Evolutionary conservation across 176 grass and related monocot genomes (phyloP), one percentile per base, ranked within the genome.

Genomic region (Eleusine coracana): DNA sequence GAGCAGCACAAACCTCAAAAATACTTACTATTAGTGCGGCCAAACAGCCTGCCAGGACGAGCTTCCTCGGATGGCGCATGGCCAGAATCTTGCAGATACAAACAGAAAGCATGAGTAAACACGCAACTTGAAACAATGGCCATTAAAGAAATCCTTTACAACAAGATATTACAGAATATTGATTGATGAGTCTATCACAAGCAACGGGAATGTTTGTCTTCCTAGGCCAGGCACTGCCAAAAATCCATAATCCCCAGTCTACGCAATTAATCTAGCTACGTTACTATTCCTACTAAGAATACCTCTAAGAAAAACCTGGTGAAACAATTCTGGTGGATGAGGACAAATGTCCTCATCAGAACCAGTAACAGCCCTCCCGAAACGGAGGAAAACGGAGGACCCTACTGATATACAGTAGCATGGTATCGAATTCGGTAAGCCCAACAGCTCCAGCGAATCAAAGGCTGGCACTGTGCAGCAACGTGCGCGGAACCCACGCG

Each of bases 51-150:
- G 91, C 40, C 71, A 99, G 86, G 69, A 99, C 96, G 12, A 96
- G 86, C 71, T 85, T 95, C 78, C 96, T 88, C 5, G 96, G 93
- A 89, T 99, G 74, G 23, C 93, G 84, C 96, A 99, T 99, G 68
- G 96, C 96, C 80, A 99, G 85, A 79, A 99, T 96, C 96, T 99
- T 82, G 81, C 67, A 93, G 66, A 75, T 29, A 64, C n/a, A 90
- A 71, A 84, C 58, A 73, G 23, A 83, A 45, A 77, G 40, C 27
- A 29, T 36, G 50, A 41, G 62, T 37, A 79, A 90, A 64, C 28
- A 38, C n/a, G 40, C 42, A 71, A 71, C 63, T 85, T 64, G 7
- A 64, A 89, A 8, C 54, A 49, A 69, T 17, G 66, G 62, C 82
- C 54, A 36, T 44, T 54, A 54, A 80, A 68, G 21, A 79, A 68